Conservation (phyloP, 371 early-diverging fungal genomes). For the Haplosporangium sp. region DNA sequence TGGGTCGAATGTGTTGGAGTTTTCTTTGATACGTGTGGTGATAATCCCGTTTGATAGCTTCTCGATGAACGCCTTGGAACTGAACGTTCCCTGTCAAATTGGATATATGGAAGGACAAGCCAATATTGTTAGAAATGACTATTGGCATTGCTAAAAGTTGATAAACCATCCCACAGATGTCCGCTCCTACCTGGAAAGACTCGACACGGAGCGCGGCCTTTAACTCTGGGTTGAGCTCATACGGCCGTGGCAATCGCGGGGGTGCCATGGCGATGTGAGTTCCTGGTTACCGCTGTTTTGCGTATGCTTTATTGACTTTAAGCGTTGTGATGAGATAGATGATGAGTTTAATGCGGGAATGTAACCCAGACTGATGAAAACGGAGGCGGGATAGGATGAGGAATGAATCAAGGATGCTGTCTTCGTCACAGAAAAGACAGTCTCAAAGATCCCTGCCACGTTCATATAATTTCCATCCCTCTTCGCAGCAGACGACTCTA, state of each 20-base stretch:
- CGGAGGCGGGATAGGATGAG: too few species aligned
- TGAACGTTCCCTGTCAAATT: slow-evolving; percentile 38
- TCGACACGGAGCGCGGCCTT: slow-evolving; percentile 49
- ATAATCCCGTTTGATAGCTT: slow-evolving; percentile 50
- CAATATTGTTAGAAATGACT: not conserved
- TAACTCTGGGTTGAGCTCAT: slow-evolving; percentile 50
- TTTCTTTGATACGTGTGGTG: slow-evolving; percentile 51
- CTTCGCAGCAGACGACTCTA: too few species aligned
- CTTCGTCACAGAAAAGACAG: too few species aligned
- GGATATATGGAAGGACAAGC: not conserved
- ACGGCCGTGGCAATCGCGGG: slow-evolving; percentile 46
- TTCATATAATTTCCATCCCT: too few species aligned
- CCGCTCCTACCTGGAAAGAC: slow-evolving; percentile 46
- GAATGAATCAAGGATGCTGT: too few species aligned
- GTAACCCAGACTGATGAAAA: too few species aligned
- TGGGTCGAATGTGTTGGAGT: slow-evolving; percentile 69
- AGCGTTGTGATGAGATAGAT: not conserved
- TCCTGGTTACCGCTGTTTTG: not conserved
- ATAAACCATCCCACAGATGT: too few species aligned
- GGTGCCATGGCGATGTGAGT: slow-evolving; percentile 21
- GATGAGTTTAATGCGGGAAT: too few species aligned
- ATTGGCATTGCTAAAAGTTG: not conserved
- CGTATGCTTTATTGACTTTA: not conserved
- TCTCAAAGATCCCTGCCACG: too few species aligned
- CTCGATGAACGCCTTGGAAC: slow-evolving; percentile 49